These are phyloP conservation scores for Pisolithus orientalis DNA, from an alignment of 768 basidiomycete genomes.

Conservation along the genomic window DNA sequence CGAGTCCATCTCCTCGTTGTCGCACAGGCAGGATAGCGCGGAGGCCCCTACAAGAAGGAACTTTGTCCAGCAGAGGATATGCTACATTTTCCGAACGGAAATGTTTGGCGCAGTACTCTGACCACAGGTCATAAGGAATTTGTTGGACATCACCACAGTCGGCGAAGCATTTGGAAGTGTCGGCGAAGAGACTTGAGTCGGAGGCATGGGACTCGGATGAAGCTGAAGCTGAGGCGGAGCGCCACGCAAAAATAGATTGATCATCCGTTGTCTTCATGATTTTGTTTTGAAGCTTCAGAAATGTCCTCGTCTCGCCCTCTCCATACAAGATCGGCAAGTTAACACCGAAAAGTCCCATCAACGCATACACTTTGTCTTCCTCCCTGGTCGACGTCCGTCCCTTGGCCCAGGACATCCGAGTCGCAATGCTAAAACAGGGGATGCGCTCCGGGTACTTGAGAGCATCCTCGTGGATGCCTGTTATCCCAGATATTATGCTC, in stretches of 20 bases:
- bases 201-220: not conserved
- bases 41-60: too few species aligned
- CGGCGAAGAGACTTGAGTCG: not conserved
- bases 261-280: slow-evolving; percentile 6
- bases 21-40: too few species aligned
- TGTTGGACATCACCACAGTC: not conserved
- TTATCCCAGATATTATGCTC: not conserved
- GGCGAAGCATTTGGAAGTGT: not conserved
- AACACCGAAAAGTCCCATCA: slow-evolving; percentile 11
- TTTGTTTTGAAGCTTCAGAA: slow-evolving; percentile 8
- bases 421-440: not conserved
- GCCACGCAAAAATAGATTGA: slow-evolving; percentile 8
- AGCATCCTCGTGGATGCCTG: slow-evolving; percentile 1
- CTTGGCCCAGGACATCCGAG: slow-evolving; percentile 11
- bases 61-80: too few species aligned
- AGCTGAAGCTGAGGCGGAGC: not conserved
- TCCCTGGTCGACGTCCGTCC: slow-evolving; percentile 10
- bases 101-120: not conserved
- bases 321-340: slow-evolving; percentile 12
- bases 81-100: too few species aligned
- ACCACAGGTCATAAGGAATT: not conserved
- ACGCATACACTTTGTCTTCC: slow-evolving; percentile 12
- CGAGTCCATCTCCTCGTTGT: too few species aligned
- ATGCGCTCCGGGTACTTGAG: not conserved
- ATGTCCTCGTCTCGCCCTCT: slow-evolving; percentile 13